A percentile compares a stretch with the other conserved stretches of the same genome.
Evolutionary conservation across 192 early-diverging fungal genomes (phyloP).

Genomic region (Backusella tuberculispora): DNA sequence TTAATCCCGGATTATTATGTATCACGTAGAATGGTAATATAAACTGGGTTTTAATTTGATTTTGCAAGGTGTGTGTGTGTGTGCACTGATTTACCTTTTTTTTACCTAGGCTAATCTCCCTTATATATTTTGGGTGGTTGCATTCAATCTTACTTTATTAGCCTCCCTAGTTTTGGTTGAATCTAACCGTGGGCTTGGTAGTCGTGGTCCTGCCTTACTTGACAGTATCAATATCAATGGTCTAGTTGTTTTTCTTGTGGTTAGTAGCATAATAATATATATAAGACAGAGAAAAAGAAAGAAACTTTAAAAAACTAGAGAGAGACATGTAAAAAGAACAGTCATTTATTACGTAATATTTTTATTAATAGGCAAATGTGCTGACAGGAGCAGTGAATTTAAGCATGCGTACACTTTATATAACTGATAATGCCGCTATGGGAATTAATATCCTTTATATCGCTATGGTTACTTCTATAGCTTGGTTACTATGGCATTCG

Average conservation of each 20-base stretch:
- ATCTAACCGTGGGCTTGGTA: slow-evolving; percentile 36
- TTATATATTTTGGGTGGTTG: slow-evolving; percentile 79
- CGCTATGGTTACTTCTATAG: slow-evolving; percentile 30
- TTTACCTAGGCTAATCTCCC: slow-evolving; percentile 63
- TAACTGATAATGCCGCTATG: slow-evolving; percentile 45
- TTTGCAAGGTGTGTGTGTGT: not conserved
- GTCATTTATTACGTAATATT: slow-evolving; percentile 16
- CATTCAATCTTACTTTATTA: slow-evolving; percentile 69
- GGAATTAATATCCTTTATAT: slow-evolving; percentile 60
- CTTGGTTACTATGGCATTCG: slow-evolving; percentile 27
- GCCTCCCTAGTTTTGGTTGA: slow-evolving; percentile 59
- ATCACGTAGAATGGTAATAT: slow-evolving; percentile 70
- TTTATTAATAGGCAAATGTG: slow-evolving; percentile 71
- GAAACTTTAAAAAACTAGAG: not conserved
- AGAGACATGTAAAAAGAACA: not conserved
- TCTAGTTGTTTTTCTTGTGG: slow-evolving; percentile 81
- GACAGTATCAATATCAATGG: slow-evolving; percentile 82
- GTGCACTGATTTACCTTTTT: slow-evolving; percentile 29
- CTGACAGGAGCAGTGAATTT: slow-evolving; percentile 88
- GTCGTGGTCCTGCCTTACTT: slow-evolving; percentile 61
- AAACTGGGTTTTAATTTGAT: not conserved
- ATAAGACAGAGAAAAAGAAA: not conserved
- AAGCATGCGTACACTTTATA: slow-evolving; percentile 74
- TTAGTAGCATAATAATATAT: slow-evolving; percentile 31
- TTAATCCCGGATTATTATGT: slow-evolving; percentile 59